phyloP scores from a whole-genome alignment of 768 basidiomycete genomes.

The Mycena indigotica region DNA sequence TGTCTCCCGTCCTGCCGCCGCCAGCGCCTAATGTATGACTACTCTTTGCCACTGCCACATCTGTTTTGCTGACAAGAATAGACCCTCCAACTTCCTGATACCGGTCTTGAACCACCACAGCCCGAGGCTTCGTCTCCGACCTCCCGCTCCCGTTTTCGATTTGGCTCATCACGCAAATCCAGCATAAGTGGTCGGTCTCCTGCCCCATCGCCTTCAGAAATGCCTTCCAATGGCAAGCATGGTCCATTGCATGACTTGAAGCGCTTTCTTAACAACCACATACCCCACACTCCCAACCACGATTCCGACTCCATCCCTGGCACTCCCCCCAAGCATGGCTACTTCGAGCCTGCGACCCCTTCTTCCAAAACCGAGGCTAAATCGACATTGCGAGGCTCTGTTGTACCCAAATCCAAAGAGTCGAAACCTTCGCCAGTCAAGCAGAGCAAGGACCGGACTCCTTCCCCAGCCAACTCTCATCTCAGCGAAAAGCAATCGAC shows the following conservation, averaged over 20 bases:
- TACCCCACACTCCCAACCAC: constrained; percentile 56
- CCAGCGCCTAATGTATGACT: constrained; percentile 8
- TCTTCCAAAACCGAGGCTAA: constrained; percentile 5
- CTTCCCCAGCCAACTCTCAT: constrained; percentile 32
- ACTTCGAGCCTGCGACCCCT: constrained; percentile 12
- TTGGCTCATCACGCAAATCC: constrained; percentile 20
- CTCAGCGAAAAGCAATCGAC: constrained; percentile 30
- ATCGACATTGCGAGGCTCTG: constrained; percentile 9
- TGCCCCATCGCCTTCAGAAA: constrained; percentile 10
- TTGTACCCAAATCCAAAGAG: constrained; percentile 34
- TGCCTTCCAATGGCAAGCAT: constrained; percentile 37
- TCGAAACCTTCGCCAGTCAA: constrained; percentile 29
- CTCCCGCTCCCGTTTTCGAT: constrained; percentile 28
- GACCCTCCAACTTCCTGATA: constrained; percentile 6
- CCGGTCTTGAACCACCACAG: neutral
- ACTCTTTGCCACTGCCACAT: neutral
- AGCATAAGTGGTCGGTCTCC: constrained; percentile 29
- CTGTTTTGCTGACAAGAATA: neutral
- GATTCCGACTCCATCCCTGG: neutral
- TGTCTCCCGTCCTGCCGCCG: constrained; percentile 9
- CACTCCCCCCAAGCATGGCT: neutral
- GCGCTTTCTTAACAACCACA: constrained; percentile 92
- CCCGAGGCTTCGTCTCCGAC: constrained; percentile 18
- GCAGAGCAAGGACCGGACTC: constrained; percentile 49
- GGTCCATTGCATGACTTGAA: constrained; percentile 91